Evolutionary conservation across 73 alveolate genomes (phyloP).

Genomic region (Blepharisma stoltei): DNA sequence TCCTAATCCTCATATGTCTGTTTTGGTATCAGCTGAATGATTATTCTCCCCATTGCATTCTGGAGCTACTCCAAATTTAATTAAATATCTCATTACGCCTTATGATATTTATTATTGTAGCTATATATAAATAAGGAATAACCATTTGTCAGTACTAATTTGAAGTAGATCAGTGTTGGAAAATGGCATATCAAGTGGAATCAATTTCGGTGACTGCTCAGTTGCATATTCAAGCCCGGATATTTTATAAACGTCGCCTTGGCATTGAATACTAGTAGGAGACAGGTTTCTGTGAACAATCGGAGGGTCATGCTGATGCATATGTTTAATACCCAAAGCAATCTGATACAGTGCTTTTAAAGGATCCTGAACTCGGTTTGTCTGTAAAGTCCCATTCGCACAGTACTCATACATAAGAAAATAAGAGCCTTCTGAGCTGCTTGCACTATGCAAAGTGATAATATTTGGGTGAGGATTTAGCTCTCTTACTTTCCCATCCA

Average conservation of each 20-base stretch:
- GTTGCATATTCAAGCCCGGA: background rate
- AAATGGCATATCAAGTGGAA: background rate
- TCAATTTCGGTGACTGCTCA: background rate
- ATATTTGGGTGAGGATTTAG: background rate
- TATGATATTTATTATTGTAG: too few relatives aligned
- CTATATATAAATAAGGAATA: too few relatives aligned
- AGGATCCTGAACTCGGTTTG: background rate
- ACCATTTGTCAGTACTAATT: background rate
- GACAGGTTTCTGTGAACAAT: constrained; percentile 11
- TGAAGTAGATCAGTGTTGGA: background rate
- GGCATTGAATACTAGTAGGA: background rate
- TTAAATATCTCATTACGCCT: too few relatives aligned
- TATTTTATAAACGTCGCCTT: background rate
- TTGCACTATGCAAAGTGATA: background rate
- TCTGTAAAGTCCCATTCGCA: background rate
- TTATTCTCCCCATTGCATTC: background rate
- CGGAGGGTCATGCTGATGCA: background rate
- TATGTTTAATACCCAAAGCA: background rate
- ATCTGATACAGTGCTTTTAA: background rate
- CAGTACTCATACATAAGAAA: background rate
- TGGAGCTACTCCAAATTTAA: too few relatives aligned
- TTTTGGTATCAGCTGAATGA: background rate
- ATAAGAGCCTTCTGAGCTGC: background rate
- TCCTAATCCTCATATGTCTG: constrained; percentile 8
- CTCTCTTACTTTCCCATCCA: too few relatives aligned